Evolutionary conservation across 306 rosid species (phyloP).

Genomic region (Vigna angularis): DNA sequence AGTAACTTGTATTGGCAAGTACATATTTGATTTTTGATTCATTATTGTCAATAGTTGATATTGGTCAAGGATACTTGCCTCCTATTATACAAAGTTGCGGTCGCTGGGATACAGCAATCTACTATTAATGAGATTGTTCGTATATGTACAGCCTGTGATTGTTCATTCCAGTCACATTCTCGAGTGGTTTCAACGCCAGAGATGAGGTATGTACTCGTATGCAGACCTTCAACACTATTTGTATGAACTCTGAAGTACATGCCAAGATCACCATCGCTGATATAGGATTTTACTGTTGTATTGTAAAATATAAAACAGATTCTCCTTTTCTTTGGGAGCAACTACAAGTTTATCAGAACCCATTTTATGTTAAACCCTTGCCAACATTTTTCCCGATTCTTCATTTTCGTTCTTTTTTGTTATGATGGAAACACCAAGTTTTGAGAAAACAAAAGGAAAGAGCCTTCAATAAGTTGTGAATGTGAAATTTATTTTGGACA

Average conservation of each 20-base stretch:
- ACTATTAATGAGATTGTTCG: slow-evolving; percentile 18
- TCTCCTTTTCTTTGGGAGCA: slow-evolving; percentile 2
- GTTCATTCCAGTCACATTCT: background rate
- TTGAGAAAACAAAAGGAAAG: background rate
- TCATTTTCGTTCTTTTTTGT: background rate
- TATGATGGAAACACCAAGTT: background rate
- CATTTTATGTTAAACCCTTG: background rate
- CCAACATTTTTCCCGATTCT: background rate
- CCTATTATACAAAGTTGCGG: background rate
- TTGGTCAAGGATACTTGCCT: slow-evolving; percentile 8
- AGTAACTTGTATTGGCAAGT: background rate
- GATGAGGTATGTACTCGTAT: slow-evolving; percentile 16
- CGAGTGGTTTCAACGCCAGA: background rate
- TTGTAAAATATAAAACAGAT: background rate
- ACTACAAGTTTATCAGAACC: background rate
- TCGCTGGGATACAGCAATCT: slow-evolving; percentile 30
- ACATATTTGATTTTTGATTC: slow-evolving; percentile 27
- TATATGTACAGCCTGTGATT: slow-evolving; percentile 38
- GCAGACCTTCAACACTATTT: background rate
- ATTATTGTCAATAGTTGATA: slow-evolving; percentile 31
- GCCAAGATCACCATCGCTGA: slow-evolving; percentile 2
- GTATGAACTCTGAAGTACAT: background rate
- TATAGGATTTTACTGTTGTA: background rate
- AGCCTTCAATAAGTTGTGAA: background rate
- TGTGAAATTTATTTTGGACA: background rate